Percentiles rank a stretch among this genome's conserved stretches.
phyloP scores from a whole-genome alignment of 75 land plant genomes.

The Selaginella tamariscina region DNA sequence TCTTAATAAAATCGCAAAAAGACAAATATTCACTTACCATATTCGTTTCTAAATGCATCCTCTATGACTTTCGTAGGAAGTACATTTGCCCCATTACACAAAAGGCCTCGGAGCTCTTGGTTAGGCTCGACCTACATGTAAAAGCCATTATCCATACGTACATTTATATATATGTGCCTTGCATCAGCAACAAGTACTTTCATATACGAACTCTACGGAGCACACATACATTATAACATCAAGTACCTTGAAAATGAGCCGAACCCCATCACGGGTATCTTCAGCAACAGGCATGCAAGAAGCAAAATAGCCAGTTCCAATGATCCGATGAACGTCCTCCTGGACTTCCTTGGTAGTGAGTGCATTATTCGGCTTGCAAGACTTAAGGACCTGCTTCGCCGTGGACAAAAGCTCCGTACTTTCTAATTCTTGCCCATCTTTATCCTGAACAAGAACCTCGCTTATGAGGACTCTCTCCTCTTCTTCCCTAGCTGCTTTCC shows the following conservation, averaged over 20 bases:
- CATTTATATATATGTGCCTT: neutral
- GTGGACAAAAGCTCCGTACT: constrained; percentile 56
- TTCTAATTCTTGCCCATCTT: constrained; percentile 88
- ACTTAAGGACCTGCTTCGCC: constrained; percentile 48
- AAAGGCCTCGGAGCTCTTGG: constrained; percentile 88
- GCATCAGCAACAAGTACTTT: too few species aligned
- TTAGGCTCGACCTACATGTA: constrained; percentile 89
- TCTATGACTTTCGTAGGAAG: constrained; percentile 84
- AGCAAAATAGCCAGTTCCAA: constrained; percentile 64
- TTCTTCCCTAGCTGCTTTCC: constrained; percentile 22
- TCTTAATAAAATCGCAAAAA: constrained; percentile 12
- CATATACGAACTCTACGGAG: too few species aligned
- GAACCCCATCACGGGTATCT: constrained; percentile 89
- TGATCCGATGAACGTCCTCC: constrained; percentile 88
- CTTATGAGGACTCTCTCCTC: constrained; percentile 94
- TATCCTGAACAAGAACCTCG: constrained; percentile 82
- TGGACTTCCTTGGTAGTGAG: constrained; percentile 84
- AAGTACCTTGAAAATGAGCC: constrained; percentile 74
- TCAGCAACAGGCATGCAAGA: constrained; percentile 92
- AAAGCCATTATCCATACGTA: neutral
- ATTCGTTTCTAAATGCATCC: constrained; percentile 82
- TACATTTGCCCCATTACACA: constrained; percentile 98
- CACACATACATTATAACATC: too few species aligned
- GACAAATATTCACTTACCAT: constrained; percentile 41
- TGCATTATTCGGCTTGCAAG: constrained; percentile 70